Evolutionary conservation across 306 rosid genomes (phyloP).

Genomic region (Mucuna pruriens): DNA sequence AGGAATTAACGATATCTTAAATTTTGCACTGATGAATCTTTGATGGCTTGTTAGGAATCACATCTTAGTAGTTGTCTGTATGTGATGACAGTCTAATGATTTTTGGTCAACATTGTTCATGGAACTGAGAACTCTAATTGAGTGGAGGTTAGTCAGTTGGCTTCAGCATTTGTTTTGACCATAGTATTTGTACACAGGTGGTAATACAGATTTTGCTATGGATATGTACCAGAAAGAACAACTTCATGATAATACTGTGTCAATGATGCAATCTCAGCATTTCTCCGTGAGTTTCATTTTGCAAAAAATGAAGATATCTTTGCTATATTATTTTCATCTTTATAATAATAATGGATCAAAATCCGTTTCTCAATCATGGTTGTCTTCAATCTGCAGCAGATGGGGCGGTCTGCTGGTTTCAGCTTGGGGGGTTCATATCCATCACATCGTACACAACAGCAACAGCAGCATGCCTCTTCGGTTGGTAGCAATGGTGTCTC

Average conservation of each 20-base stretch:
- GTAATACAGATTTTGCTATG: conserved; percentile 76
- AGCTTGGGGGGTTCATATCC: conserved; percentile 78
- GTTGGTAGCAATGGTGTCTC: conserved; percentile 73
- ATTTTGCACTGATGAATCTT: conserved; percentile 4
- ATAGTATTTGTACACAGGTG: conserved; percentile 60
- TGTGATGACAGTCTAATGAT: conserved; percentile 6
- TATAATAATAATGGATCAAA: conserved; percentile 18
- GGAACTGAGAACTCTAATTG: not conserved
- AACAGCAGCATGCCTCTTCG: conserved; percentile 80
- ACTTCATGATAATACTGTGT: conserved; percentile 79
- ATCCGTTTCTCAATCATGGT: conserved; percentile 19
- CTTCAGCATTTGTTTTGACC: conserved; percentile 44
- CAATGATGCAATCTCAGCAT: conserved; percentile 97
- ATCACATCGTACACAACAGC: conserved; percentile 87
- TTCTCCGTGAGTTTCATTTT: conserved; percentile 71
- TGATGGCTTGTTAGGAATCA: conserved; percentile 27
- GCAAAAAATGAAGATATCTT: not conserved
- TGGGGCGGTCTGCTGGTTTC: conserved; percentile 94
- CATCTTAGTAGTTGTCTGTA: not conserved
- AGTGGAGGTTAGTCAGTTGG: conserved; percentile 28
- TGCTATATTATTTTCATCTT: not conserved
- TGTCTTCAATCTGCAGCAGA: conserved; percentile 53
- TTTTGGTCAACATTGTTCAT: conserved; percentile 3
- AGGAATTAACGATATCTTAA: not conserved
- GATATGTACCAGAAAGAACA: conserved; percentile 99